phyloP scores from a whole-genome alignment of 345 rosid genomes.

The Dipteronia dyeriana region DNA sequence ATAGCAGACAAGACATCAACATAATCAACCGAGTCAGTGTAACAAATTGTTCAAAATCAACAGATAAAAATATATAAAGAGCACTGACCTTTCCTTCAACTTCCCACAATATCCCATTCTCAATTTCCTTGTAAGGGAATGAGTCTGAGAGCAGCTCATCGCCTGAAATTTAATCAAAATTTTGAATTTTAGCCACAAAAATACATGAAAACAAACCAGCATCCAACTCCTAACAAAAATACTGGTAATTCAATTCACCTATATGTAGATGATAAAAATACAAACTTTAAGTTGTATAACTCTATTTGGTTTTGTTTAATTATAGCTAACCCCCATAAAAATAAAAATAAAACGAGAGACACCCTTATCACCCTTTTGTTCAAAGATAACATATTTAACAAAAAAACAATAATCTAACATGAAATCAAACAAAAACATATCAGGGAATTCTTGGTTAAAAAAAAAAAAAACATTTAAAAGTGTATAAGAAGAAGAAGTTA shows the following conservation, averaged over 20 bases:
- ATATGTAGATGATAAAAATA: background rate
- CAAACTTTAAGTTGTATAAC: background rate
- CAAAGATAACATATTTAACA: background rate
- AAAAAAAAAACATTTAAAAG: background rate
- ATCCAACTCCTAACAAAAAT: background rate
- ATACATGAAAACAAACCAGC: constrained; percentile 5
- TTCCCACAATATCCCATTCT: constrained; percentile 81
- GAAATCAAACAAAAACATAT: background rate
- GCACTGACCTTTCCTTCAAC: constrained; percentile 82
- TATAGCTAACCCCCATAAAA: background rate
- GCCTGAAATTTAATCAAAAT: constrained; percentile 34
- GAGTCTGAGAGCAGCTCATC: constrained; percentile 99
- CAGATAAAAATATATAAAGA: background rate
- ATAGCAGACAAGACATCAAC: background rate
- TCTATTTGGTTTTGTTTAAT: background rate
- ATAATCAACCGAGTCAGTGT: background rate
- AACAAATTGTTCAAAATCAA: background rate
- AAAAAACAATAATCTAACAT: background rate
- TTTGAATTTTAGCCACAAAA: constrained; percentile 7
- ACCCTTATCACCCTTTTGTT: background rate
- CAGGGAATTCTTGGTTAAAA: background rate
- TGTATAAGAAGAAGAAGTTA: background rate
- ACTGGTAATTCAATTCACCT: background rate
- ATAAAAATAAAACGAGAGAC: background rate
- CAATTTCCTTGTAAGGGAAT: constrained; percentile 81